Evolutionary conservation across 768 basidiomycete genomes (phyloP).

Genomic region (Rhizopogon roseolus): DNA sequence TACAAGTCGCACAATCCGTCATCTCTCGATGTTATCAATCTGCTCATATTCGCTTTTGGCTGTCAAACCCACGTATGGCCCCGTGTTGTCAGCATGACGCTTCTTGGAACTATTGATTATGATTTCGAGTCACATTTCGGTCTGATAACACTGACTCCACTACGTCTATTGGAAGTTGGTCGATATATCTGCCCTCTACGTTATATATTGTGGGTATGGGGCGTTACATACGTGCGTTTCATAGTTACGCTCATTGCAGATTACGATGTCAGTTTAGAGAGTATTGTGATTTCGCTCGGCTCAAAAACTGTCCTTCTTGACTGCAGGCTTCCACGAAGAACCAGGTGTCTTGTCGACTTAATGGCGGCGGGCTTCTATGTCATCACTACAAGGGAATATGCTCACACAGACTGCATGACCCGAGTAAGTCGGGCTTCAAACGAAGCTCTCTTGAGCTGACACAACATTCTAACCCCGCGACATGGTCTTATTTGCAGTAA

Average conservation of each 20-base stretch:
- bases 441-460: not conserved
- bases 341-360: not conserved
- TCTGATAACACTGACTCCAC: not conserved
- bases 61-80: constrained; percentile 11
- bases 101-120: constrained; percentile 2
- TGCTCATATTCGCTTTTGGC: constrained; percentile 19
- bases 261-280: constrained; percentile 23
- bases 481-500: not conserved
- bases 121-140: not conserved
- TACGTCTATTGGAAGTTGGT: constrained; percentile 10
- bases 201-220: constrained; percentile 20
- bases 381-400: not conserved
- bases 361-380: not conserved
- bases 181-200: constrained; percentile 13
- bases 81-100: constrained; percentile 5
- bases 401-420: not conserved
- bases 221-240: not conserved
- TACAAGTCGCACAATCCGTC: constrained; percentile 15
- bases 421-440: not conserved
- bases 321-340: not conserved
- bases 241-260: constrained; percentile 15
- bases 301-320: constrained; percentile 9
- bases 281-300: constrained; percentile 16
- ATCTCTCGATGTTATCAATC: constrained; percentile 17
- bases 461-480: not conserved